Evolutionary conservation across 768 basidiomycete species (phyloP).

Genomic region (Agrocybe praecox): DNA sequence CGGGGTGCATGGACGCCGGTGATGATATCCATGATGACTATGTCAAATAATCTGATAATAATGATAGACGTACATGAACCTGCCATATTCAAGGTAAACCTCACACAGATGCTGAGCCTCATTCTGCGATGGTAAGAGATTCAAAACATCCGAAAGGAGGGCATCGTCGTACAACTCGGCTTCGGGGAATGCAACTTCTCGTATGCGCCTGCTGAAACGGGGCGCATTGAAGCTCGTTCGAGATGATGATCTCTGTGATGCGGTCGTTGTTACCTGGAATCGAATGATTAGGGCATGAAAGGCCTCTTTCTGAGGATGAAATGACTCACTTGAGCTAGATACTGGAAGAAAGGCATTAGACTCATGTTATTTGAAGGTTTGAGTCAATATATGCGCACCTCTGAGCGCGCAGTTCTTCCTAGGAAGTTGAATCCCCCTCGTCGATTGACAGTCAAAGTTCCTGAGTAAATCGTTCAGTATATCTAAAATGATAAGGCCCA

Average conservation of each 20-base stretch:
- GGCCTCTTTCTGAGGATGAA: background rate
- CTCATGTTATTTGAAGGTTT: background rate
- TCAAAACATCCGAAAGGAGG: conserved; percentile 27
- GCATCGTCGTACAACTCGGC: conserved; percentile 4
- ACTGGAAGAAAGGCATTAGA: conserved; percentile 36
- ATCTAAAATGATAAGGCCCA: background rate
- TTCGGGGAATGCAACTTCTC: conserved; percentile 11
- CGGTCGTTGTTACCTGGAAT: conserved; percentile 5
- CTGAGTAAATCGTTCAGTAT: background rate
- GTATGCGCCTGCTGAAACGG: conserved; percentile 10
- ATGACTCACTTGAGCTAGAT: conserved; percentile 54
- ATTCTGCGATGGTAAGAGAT: conserved; percentile 53
- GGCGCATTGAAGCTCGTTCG: background rate
- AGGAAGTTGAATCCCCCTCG: conserved; percentile 58
- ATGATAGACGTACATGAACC: conserved; percentile 50
- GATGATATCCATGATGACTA: too few species aligned
- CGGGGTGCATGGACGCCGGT: too few species aligned
- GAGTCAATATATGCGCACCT: conserved; percentile 42
- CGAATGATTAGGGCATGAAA: too few species aligned
- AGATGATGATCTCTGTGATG: background rate
- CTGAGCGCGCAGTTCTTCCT: conserved; percentile 68
- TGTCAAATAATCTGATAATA: background rate
- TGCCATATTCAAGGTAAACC: conserved; percentile 64
- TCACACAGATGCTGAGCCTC: conserved; percentile 66
- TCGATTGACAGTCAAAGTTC: conserved; percentile 44